Evolutionary conservation across 208 protist genomes (phyloP), one percentile per base, ranked within the genome.

Genomic region (Trypanosoma vivax): DNA sequence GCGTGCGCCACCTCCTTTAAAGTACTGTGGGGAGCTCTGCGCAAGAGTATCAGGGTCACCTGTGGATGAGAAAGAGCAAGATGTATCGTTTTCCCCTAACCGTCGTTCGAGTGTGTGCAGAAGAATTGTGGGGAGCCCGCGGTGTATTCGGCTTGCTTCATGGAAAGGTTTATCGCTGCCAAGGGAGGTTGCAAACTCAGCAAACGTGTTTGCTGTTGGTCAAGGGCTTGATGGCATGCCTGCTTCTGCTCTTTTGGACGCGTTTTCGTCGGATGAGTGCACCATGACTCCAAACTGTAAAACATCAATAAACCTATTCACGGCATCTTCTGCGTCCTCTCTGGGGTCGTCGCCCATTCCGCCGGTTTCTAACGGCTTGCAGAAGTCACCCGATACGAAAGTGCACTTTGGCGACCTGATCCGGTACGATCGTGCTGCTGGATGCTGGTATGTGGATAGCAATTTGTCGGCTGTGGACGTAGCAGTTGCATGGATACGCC

Each of bases 401-500:
- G 52, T 81, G 33, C 50, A 38, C 51, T 58, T 62, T 6, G 74
- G 74, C 5, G 69, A 81, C 30, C 34, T 68, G 37, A 62, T 81
- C 23, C 69, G 74, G 3, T 76, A 41, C 34, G 29, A 62, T 19
- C 25, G 50, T 11, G 21, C 24, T 23, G 16, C 5, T 9, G 68
- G 63, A 24, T 59, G 55, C 53, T 82, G 74, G 74, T 75, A 77
- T 39, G 49, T 77, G 13, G 74, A 77, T 43, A 52, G 61, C 35
- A 23, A 7, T 24, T 39, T 82, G 23, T 65, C 51, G 0, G 61
- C 69, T 30, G 74, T 77, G 59, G 74, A 82, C 41, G 24, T 77
- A 19, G 54, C 70, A 4, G 25, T 82, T 42, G 60, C 60, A 18
- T 82, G 74, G 74, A 82, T 82, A 70, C 69, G 70, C 1, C 68